A percentile compares a stretch with the other conserved stretches of the same genome.
Conservation (phyloP, 2,329 filamentous ascomycete species). For the Fusarium chaquense region DNA sequence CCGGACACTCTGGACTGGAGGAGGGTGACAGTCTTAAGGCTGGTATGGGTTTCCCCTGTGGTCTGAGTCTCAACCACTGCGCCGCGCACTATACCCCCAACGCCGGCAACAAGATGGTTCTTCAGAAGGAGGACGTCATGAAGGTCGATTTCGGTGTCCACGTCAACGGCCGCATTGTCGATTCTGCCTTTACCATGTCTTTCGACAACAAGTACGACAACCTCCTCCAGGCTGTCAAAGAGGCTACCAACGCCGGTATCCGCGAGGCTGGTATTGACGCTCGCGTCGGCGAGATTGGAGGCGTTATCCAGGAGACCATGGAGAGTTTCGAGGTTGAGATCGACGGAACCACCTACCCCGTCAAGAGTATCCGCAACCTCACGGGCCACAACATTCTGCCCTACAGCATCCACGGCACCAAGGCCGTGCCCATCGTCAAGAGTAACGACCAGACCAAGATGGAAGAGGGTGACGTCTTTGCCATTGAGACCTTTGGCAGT, state of each 20-base stretch:
- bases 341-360: conserved; percentile 79
- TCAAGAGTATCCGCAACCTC: conserved; percentile 88
- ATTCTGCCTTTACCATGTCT: conserved; percentile 83
- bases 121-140: conserved; percentile 80
- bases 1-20: conserved; percentile 79
- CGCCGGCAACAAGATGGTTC: conserved; percentile 81
- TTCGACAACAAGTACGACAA: conserved; percentile 82
- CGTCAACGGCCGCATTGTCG: conserved; percentile 82
- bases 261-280: conserved; percentile 90
- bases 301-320: conserved; percentile 89
- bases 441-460: conserved; percentile 90
- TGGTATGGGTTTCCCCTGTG: conserved; percentile 89
- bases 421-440: conserved; percentile 95
- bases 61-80: conserved; percentile 85
- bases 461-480: conserved; percentile 96
- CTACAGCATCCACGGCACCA: conserved; percentile 91
- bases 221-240: conserved; percentile 78
- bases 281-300: conserved; percentile 86
- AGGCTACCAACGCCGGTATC: conserved; percentile 86
- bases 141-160: conserved; percentile 88
- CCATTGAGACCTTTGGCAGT: conserved; percentile 95
- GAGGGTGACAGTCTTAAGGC: conserved; percentile 83
- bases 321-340: conserved; percentile 92
- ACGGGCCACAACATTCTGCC: conserved; percentile 91
- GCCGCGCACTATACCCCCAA: conserved; percentile 91